Conservation (phyloP, 768 basidiomycete species). For the Pulveroboletus sp. region DNA sequence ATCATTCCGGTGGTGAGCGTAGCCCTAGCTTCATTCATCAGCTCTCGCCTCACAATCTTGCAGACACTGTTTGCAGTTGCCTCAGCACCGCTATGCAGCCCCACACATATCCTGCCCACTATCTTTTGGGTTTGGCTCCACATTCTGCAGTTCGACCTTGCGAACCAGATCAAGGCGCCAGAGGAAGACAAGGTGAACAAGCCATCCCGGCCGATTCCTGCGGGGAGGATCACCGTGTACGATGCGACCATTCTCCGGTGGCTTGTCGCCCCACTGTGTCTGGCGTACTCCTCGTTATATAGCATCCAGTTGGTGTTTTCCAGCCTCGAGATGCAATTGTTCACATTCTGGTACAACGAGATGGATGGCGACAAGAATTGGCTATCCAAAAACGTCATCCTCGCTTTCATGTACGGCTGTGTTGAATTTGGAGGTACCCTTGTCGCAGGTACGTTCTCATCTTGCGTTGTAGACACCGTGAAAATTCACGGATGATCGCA, state of each 20-base stretch:
- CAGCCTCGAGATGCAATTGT: slow-evolving; percentile 32
- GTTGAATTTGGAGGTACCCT: slow-evolving; percentile 37
- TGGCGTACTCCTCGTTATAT: slow-evolving; percentile 32
- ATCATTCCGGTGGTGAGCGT: slow-evolving; percentile 43
- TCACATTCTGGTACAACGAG: slow-evolving; percentile 38
- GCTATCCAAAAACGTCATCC: slow-evolving; percentile 36
- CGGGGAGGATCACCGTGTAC: slow-evolving; percentile 36
- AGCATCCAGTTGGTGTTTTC: slow-evolving; percentile 29
- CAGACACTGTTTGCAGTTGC: slow-evolving; percentile 33
- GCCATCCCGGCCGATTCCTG: slow-evolving; percentile 41
- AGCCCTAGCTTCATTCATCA: accelerated
- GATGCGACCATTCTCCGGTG: slow-evolving; percentile 36
- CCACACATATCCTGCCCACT: slow-evolving; percentile 20
- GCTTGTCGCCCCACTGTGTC: slow-evolving; percentile 32
- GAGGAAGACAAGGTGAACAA: slow-evolving; percentile 44
- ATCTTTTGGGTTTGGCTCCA: slow-evolving; percentile 44
- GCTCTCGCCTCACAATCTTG: not conserved
- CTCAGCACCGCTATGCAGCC: slow-evolving; percentile 28
- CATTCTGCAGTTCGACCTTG: slow-evolving; percentile 40
- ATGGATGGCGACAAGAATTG: slow-evolving; percentile 34
- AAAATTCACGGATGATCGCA: too few relatives aligned
- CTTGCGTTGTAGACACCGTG: too few relatives aligned
- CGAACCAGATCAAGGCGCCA: slow-evolving; percentile 39
- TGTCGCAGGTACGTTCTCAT: slow-evolving; percentile 29
- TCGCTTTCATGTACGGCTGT: slow-evolving; percentile 36